Evolutionary conservation across 1,284 basidiomycete genomes (phyloP), one percentile per base, ranked within the genome.

Genomic region (Athelia sp.): DNA sequence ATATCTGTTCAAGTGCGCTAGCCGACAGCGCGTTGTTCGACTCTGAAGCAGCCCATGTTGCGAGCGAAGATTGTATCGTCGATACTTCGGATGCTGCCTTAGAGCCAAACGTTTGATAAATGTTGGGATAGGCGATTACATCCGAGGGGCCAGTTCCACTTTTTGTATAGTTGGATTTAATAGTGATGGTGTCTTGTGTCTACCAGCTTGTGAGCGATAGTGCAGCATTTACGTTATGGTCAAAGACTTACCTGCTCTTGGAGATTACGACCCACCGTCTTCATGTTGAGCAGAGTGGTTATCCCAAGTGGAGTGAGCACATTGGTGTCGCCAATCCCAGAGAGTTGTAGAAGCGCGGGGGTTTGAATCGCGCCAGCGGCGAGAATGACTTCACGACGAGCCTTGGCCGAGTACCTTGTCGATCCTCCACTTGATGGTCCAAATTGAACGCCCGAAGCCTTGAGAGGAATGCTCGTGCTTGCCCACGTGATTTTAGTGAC

Each of bases 121-220:
- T 54, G 52, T 74, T 75, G n/a, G 74, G 73, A 54, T 58, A 74
- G 3, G 74, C 74, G 48, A 77, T 75, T 15, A 63, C 63, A 54
- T 75, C 69, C 1, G 68, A 67, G 2, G 71, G 71, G 1, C 74
- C 73, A n/a, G 51, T 32, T 1, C 73, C 73, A 26, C 59, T 66
- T 10, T 43, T 26, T 50, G 72, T 56, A 54, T 70, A 73, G 48
- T 65, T 66, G 11, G 64, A 62, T 22, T 54, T 47, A 1, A 70
- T 71, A 13, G 71, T 73, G 21, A 73, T 59, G 8, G 66, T 62
- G 56, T 66, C 73, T 65, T 70, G 69, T 10, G 72, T 70, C 68
- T 69, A 32, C 50, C 10, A 26, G 26, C 14, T 3, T 32, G 26
- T 31, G 11, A 45, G 43, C 4, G 13, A 29, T 18, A 24, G 21